Base-by-base conservation (phyloP, 192 early-diverging fungal genomes). In the Backusella tuberculispora region DNA sequence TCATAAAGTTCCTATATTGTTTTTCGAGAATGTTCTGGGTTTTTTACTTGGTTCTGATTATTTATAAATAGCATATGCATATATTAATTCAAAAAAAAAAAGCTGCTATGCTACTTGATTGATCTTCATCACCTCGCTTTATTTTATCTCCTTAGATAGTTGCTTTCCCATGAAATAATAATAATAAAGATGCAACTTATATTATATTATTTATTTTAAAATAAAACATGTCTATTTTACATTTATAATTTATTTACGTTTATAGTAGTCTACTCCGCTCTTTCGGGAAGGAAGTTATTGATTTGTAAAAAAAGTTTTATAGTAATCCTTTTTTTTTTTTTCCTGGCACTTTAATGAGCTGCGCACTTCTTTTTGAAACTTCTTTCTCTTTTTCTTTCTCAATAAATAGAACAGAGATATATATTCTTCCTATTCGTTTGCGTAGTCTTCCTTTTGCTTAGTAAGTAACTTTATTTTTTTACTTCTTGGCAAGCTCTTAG, bases 291-390 rank as follows among this genome's bases (percentile, higher is more conserved):
- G 7, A 19, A 7, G 7, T 50, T 50, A 5, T 7, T 50, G 48
- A 50, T n/a, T 50, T 19, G 2, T 14, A 47, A 50, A 8, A 50
- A 8, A 19, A 47, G 46, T 14, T 15, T 47, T 3, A 14, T 47
- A 15, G 13, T 15, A 47, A 47, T 47, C 17, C 4, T 47, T 15
- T 47, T 47, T 47, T n/a, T n/a, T n/a, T n/a, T n/a, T n/a, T n/a
- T n/a, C n/a, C 1, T 15, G 19, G 17, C 19, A 21, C 19, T 50
- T 47, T 50, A 50, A 50, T 50, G 17, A 50, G 48, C 48, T 50
- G 48, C 17, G 48, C 48, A 50, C 48, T 50, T 50, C 19, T 50
- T 50, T 50, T 50, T n/a, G 48, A 50, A 50, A 17, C 48, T 50
- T 50, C 48, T n/a, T n/a, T n/a, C 48, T 19, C 17, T 47, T 14